Base-by-base conservation (phyloP, 2,329 filamentous ascomycete genomes). In the Penicillium sp. region DNA sequence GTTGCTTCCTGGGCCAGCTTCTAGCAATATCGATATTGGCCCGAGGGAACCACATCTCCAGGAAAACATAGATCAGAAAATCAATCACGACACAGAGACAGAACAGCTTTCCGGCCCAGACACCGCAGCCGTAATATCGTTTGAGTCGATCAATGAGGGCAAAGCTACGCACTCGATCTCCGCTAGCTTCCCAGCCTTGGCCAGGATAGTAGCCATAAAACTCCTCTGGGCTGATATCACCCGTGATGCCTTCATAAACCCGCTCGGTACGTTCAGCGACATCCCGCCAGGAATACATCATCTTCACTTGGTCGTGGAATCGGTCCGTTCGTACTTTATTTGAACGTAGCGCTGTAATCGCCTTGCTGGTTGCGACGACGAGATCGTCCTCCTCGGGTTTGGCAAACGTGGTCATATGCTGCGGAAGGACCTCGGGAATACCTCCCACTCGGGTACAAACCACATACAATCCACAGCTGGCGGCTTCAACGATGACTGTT, bases 201-300 rank as follows among this genome's bases (percentile, higher is more conserved):
- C 83, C 85, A 4, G 87, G 85, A 54, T 91, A 87, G 69, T 90
- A 89, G 16, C 91, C 91, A 70, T 96, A 96, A 68, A 96, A 96
- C 58, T 96, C 91, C 53, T 90, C 87, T 66, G 96, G 91, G 62
- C 85, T 87, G 52, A 96, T 87, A n/a, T 86, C 87, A 8, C 92
- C 93, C 2, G 87, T 91, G 65, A 99, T 96, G 48, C 95, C 91
- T 71, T 96, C 87, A 75, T 99, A 99, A 0, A 99, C 95, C 29
- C 93, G 85, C 76, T 99, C 95, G 0, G 95, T 98, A 54, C 95
- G 89, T 66, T 90, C 85, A 14, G 95, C 95, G 27, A 99, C 93
- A 72, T 99, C 93, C 27, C 90, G 90, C 95, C 95, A 99, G 1
- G 91, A 96, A 77, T 99, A 99, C 95, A 98, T 98, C 79, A 90